Evolutionary conservation across 306 rosid species (phyloP), one percentile per base, ranked within the genome.

Genomic region (Coriaria nepalensis): DNA sequence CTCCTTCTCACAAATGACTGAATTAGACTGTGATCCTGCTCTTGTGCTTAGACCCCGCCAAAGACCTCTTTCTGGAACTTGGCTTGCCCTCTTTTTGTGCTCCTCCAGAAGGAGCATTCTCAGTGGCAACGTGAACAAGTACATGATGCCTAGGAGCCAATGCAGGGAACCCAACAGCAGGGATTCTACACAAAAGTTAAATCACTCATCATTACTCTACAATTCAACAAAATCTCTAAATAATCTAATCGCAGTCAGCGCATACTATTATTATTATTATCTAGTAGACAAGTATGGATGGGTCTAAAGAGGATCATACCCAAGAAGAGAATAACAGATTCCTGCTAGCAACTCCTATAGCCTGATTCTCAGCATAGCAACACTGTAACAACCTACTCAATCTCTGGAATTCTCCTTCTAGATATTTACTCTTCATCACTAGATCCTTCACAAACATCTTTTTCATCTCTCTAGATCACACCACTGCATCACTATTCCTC

Each of bases 151-250:
- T 95, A 77, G 45, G 52, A 67, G 66, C 95, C 94, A 76, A 32
- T 83, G 93, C 96, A 87, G 96, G 96, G 96, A 87, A 87, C 83
- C 96, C 96, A 87, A 56, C 96, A 83, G 96, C 96, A 88, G 97
- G 94, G 87, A 77, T 87, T 87, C 94, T 83, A 82, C 55, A 56
- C 49, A n/a, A 64, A 48, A 38, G 45, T 53, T 52, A 60, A 36
- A 13, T 54, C 64, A 67, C 14, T 48, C 51, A 36, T 50, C 55
- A 12, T 54, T 33, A 60, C 52, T 45, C n/a, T 29, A 38, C 53
- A 37, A 20, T 34, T 53, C 41, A 59, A 39, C 34, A 40, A 0
- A 36, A 32, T 39, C 7, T 7, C 10, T 7, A 8, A 14, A 14
- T 35, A 44, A 32, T 37, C 41, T 33, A 47, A 33, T 13, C 42